A percentile compares a stretch with the other conserved stretches of the same genome.
These are phyloP conservation scores for Dysphania ambrosioides DNA, from an alignment of 148 eudicot species.

Conservation along the genomic window DNA sequence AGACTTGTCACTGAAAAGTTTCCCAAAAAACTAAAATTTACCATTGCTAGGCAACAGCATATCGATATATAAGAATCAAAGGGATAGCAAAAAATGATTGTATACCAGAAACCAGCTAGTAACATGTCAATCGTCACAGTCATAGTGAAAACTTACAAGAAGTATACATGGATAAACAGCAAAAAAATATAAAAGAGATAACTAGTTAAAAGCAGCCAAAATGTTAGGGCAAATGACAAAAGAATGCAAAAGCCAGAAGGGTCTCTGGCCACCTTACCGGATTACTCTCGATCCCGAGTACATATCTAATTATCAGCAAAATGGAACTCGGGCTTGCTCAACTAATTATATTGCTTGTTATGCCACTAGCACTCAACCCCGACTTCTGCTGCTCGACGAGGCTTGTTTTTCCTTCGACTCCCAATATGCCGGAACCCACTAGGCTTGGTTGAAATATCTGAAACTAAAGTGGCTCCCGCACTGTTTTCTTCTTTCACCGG, in stretches of 20 bases:
- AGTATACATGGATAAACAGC: neutral
- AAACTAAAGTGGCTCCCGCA: slow-evolving; percentile 36
- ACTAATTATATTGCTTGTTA: slow-evolving; percentile 9
- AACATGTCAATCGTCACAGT: slow-evolving; percentile 24
- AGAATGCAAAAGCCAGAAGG: slow-evolving; percentile 27
- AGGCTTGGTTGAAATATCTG: slow-evolving; percentile 42
- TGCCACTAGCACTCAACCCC: slow-evolving; percentile 57
- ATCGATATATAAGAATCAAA: neutral
- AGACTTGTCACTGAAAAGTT: neutral
- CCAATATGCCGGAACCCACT: slow-evolving; percentile 63
- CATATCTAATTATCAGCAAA: slow-evolving; percentile 2
- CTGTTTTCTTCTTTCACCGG: slow-evolving; percentile 46
- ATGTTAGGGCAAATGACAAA: slow-evolving; percentile 25
- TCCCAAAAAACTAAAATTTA: neutral
- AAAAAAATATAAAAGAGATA: slow-evolving; percentile 8
- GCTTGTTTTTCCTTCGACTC: slow-evolving; percentile 75
- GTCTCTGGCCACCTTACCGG: slow-evolving; percentile 22
- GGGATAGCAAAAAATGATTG: slow-evolving; percentile 1
- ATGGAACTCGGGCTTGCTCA: neutral
- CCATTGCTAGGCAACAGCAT: neutral
- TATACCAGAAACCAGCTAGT: slow-evolving; percentile 8
- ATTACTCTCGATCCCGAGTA: slow-evolving; percentile 13
- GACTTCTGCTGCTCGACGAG: slow-evolving; percentile 83
- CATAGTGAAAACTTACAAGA: slow-evolving; percentile 30
- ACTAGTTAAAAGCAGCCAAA: slow-evolving; percentile 20